phyloP scores from a whole-genome alignment of 306 rosid species.

The Crotalaria pallida region DNA sequence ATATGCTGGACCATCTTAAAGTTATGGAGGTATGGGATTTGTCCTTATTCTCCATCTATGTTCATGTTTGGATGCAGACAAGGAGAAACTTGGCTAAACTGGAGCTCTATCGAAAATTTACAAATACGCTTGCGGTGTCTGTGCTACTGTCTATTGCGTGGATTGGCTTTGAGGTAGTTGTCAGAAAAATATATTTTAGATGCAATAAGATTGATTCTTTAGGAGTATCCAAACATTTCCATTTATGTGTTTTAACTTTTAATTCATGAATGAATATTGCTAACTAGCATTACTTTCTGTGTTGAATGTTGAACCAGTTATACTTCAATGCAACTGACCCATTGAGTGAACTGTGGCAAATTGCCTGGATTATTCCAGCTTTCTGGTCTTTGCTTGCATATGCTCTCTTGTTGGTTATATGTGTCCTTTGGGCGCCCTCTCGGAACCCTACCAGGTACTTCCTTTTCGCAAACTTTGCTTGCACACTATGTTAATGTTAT shows the following conservation, averaged over 20 bases:
- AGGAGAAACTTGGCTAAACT: constrained; percentile 83
- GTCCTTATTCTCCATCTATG: neutral
- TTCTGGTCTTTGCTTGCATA: constrained; percentile 80
- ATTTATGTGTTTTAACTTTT: neutral
- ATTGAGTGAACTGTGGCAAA: constrained; percentile 86
- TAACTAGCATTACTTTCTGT: constrained; percentile 10
- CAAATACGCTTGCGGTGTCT: constrained; percentile 77
- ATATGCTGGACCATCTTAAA: neutral
- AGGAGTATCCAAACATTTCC: neutral
- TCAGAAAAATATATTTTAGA: neutral
- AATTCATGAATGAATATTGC: constrained; percentile 3
- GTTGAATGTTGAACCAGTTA: constrained; percentile 49
- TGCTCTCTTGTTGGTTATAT: constrained; percentile 63
- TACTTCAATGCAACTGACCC: constrained; percentile 96
- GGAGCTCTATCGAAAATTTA: constrained; percentile 87
- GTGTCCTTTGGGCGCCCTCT: constrained; percentile 94
- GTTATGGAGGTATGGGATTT: neutral
- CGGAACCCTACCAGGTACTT: constrained; percentile 83
- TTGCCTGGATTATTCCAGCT: constrained; percentile 93
- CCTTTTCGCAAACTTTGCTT: neutral
- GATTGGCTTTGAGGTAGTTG: constrained; percentile 93
- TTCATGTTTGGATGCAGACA: constrained; percentile 44
- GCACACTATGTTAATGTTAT: neutral
- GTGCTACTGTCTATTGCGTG: constrained; percentile 86
- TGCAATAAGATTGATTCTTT: neutral